Evolutionary conservation across 2,329 filamentous ascomycete species (phyloP).

Genomic region (Xylariaceae sp.): DNA sequence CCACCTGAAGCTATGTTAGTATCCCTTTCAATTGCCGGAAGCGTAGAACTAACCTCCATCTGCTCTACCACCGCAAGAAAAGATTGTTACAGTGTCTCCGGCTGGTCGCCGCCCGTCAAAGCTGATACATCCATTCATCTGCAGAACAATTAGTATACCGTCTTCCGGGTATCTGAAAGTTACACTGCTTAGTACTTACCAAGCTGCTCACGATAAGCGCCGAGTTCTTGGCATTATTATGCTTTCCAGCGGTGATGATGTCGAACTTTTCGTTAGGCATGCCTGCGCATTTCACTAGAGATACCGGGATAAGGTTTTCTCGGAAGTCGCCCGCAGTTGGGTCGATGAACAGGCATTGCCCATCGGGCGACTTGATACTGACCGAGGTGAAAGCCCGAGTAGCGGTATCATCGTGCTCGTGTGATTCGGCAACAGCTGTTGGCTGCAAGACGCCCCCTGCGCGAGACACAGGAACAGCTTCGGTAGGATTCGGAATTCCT

Average conservation of each 20-base stretch:
- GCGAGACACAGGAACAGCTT: conserved; percentile 54
- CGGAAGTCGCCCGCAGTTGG: conserved; percentile 60
- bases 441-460: conserved; percentile 57
- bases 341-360: conserved; percentile 58
- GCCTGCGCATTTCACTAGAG: conserved; percentile 51
- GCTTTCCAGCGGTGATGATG: conserved; percentile 54
- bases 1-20: conserved; percentile 44
- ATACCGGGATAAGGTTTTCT: conserved; percentile 58
- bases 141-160: conserved; percentile 10
- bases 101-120: conserved; percentile 52
- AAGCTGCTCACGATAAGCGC: conserved; percentile 56
- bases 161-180: not conserved
- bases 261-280: conserved; percentile 57
- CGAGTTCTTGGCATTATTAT: conserved; percentile 51
- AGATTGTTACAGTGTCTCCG: conserved; percentile 55
- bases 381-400: conserved; percentile 52
- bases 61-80: conserved; percentile 59
- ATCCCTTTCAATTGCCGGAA: not conserved
- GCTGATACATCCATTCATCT: conserved; percentile 58
- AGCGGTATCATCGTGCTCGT: conserved; percentile 54
- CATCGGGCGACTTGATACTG: conserved; percentile 54
- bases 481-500: conserved; percentile 46
- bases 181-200: conserved; percentile 34
- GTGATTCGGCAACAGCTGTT: conserved; percentile 55
- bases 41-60: conserved; percentile 47